Conservation (phyloP, 768 basidiomycete genomes). For the Psilocybe sp. region DNA sequence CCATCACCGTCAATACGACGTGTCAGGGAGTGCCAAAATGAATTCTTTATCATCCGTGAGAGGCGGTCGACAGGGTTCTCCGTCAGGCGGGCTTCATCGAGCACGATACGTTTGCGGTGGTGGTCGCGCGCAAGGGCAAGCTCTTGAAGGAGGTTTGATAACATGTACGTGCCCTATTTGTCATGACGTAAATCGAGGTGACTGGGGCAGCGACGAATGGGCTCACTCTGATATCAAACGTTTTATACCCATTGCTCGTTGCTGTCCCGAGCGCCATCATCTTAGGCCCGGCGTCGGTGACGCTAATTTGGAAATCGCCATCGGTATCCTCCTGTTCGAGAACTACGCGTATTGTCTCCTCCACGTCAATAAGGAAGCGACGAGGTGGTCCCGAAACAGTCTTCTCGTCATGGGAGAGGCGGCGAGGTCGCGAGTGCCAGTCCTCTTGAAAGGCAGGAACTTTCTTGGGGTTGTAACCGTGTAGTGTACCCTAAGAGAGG, state of each 20-base stretch:
- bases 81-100: conserved; percentile 96
- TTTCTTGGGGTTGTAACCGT: conserved; percentile 70
- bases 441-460: conserved; percentile 76
- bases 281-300: conserved; percentile 96
- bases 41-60: conserved; percentile 95
- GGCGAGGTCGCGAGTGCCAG: conserved; percentile 65
- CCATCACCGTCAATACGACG: conserved; percentile 97
- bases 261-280: conserved; percentile 94
- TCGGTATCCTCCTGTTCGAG: conserved; percentile 99
- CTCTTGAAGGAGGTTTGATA: conserved; percentile 98
- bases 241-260: conserved; percentile 96
- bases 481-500: conserved; percentile 57
- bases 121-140: conserved; percentile 95
- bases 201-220: not conserved
- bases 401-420: conserved; percentile 94
- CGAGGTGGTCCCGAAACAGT: conserved; percentile 76
- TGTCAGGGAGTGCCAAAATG: conserved; percentile 98
- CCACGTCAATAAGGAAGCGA: conserved; percentile 94
- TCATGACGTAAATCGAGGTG: conserved; percentile 10
- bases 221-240: conserved; percentile 88
- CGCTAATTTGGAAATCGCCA: conserved; percentile 92
- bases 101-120: conserved; percentile 91
- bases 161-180: conserved; percentile 93
- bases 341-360: conserved; percentile 94
- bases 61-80: conserved; percentile 98